Percentiles rank a stretch among this genome's conserved stretches.
Evolutionary conservation across 73 alveolate species (phyloP).

Genomic region (Paramecium biaurelia): DNA sequence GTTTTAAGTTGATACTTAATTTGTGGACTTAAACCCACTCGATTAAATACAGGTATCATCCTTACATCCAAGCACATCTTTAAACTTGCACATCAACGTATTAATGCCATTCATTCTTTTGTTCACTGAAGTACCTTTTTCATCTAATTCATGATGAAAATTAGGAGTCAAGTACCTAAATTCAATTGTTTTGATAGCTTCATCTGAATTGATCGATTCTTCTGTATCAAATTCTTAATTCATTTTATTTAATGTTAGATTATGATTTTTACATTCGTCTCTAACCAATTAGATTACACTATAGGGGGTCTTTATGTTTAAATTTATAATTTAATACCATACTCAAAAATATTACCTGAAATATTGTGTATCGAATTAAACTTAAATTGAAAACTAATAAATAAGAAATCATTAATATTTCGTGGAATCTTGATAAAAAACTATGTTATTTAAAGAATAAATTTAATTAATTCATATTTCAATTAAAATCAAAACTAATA

Average conservation of each 20-base stretch:
- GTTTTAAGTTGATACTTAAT: neutral
- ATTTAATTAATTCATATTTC: too few relatives aligned
- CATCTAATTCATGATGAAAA: neutral
- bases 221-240: slow-evolving; percentile 23
- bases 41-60: neutral
- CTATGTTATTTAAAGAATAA: neutral
- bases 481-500: neutral
- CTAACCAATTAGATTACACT: neutral
- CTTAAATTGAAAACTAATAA: neutral
- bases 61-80: neutral
- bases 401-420: neutral
- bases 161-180: neutral
- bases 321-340: neutral
- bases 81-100: neutral
- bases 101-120: neutral
- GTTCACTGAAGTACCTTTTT: neutral
- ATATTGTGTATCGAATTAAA: neutral
- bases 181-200: neutral
- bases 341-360: neutral
- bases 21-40: neutral
- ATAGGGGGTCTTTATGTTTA: neutral
- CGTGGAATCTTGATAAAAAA: neutral
- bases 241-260: neutral
- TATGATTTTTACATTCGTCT: neutral
- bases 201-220: slow-evolving; percentile 18